These are phyloP conservation scores for Ophiocordyceps camponoti-leonardi DNA, from an alignment of 2,329 filamentous ascomycete genomes.

Conservation along the genomic window DNA sequence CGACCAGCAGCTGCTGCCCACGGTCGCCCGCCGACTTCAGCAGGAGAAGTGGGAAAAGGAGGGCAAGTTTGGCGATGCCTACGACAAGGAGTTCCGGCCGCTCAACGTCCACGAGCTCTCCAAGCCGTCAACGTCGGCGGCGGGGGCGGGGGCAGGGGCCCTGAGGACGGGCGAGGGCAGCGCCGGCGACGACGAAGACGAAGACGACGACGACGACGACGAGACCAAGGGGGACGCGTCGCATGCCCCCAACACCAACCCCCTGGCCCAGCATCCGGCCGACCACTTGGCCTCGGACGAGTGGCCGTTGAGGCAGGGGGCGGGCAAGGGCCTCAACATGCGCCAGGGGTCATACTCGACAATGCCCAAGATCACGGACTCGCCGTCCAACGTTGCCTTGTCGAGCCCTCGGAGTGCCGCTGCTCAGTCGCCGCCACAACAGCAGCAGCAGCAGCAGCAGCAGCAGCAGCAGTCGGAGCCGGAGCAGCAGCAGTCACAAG, in stretches of 20 bases:
- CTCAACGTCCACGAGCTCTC: constrained; percentile 49
- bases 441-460: constrained; percentile 2
- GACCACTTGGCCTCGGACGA: constrained; percentile 21
- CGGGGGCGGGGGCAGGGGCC: neutral
- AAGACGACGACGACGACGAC: constrained; percentile 2
- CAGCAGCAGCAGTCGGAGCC: constrained; percentile 3
- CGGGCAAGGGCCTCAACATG: constrained; percentile 27
- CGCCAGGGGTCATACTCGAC: constrained; percentile 37
- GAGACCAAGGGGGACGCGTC: neutral
- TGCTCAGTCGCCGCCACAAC: constrained; percentile 10
- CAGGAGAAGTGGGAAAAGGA: constrained; percentile 94
- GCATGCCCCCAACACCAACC: neutral
- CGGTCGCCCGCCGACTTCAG: constrained; percentile 75
- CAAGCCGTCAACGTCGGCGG: constrained; percentile 21
- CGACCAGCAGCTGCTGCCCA: constrained; percentile 89
- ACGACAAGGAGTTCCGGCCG: constrained; percentile 76
- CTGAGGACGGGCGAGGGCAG: constrained; percentile 1
- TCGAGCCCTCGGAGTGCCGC: constrained; percentile 27
- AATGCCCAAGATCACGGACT: constrained; percentile 38
- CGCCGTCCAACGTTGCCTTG: constrained; percentile 14
- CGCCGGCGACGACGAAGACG: constrained; percentile 4
- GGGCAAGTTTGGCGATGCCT: constrained; percentile 68
- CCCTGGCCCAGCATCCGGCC: constrained; percentile 8
- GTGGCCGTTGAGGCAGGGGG: constrained; percentile 40
- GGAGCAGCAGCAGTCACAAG: constrained; percentile 9